These are phyloP conservation scores for Hypoxylon sp. DNA, from an alignment of 2,329 filamentous ascomycete species.

Conservation along the genomic window DNA sequence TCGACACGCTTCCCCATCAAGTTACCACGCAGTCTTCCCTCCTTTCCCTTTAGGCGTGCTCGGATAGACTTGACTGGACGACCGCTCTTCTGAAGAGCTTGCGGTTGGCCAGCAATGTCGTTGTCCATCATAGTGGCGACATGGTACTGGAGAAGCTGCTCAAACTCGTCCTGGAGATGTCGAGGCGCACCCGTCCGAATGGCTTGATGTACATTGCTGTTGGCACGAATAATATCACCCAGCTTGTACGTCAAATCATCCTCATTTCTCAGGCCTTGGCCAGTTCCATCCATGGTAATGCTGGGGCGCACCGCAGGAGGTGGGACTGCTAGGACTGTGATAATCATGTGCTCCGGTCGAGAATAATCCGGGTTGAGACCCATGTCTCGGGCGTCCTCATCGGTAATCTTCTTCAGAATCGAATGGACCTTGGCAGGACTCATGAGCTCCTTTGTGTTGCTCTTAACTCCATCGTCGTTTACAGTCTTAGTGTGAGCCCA, in stretches of 20 bases:
- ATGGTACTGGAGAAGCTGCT: conserved; percentile 94
- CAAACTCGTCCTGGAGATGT: conserved; percentile 92
- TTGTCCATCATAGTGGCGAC: conserved; percentile 99
- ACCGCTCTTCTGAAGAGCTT: conserved; percentile 96
- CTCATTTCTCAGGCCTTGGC: conserved; percentile 92
- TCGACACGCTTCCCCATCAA: conserved; percentile 99
- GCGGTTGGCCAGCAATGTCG: conserved; percentile 95
- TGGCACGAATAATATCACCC: conserved; percentile 97
- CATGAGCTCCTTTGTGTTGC: conserved; percentile 84
- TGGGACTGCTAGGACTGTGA: conserved; percentile 94
- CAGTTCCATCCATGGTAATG: conserved; percentile 96
- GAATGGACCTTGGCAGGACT: conserved; percentile 87
- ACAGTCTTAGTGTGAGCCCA: conserved; percentile 83
- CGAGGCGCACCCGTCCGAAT: conserved; percentile 92
- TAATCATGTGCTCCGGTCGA: conserved; percentile 97
- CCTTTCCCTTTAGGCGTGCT: conserved; percentile 98
- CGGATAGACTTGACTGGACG: conserved; percentile 97
- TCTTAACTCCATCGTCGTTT: conserved; percentile 80
- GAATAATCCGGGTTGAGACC: conserved; percentile 96
- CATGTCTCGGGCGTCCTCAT: conserved; percentile 86
- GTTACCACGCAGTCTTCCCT: conserved; percentile 97
- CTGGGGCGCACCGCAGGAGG: conserved; percentile 96
- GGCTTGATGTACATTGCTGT: conserved; percentile 92
- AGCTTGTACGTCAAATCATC: conserved; percentile 99
- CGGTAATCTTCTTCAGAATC: conserved; percentile 87